Conservation (phyloP, 768 basidiomycete genomes). For the Kwoniella dendrophila region DNA sequence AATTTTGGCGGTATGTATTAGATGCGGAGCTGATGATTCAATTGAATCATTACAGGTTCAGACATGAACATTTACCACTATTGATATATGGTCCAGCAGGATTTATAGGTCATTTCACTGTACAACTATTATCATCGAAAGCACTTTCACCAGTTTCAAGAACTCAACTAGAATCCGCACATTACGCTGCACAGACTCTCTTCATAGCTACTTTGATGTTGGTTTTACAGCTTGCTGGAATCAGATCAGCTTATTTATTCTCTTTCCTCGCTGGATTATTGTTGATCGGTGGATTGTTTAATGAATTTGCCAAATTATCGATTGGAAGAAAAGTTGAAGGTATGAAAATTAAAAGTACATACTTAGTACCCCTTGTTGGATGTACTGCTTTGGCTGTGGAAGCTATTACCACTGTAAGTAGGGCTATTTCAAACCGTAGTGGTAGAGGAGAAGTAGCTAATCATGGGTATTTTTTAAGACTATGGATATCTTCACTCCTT, state of each 20-base stretch:
- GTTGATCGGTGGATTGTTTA: conserved; percentile 63
- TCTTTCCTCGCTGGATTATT: conserved; percentile 65
- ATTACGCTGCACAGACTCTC: conserved; percentile 65
- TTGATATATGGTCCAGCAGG: conserved; percentile 75
- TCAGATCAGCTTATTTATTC: conserved; percentile 78
- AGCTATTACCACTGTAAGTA: conserved; percentile 56
- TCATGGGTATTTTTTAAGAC: conserved; percentile 55
- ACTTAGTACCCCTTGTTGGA: conserved; percentile 28
- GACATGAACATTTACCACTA: conserved; percentile 66
- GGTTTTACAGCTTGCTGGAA: conserved; percentile 63
- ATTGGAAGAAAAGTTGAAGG: conserved; percentile 43
- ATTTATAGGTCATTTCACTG: conserved; percentile 69
- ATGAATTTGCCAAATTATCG: conserved; percentile 51
- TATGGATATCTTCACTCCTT: conserved; percentile 84
- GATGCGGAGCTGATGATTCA: too few species aligned
- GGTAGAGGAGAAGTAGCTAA: not conserved
- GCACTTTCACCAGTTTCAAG: conserved; percentile 60
- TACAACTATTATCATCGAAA: conserved; percentile 59
- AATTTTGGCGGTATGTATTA: too few species aligned
- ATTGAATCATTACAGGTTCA: conserved; percentile 61
- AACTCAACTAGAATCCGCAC: conserved; percentile 64
- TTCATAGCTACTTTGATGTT: conserved; percentile 65
- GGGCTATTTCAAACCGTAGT: not conserved
- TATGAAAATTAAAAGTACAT: conserved; percentile 20
- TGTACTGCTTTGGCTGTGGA: conserved; percentile 57